phyloP scores from a whole-genome alignment of 805 yeast species.

The Pichia cephalocereana region DNA sequence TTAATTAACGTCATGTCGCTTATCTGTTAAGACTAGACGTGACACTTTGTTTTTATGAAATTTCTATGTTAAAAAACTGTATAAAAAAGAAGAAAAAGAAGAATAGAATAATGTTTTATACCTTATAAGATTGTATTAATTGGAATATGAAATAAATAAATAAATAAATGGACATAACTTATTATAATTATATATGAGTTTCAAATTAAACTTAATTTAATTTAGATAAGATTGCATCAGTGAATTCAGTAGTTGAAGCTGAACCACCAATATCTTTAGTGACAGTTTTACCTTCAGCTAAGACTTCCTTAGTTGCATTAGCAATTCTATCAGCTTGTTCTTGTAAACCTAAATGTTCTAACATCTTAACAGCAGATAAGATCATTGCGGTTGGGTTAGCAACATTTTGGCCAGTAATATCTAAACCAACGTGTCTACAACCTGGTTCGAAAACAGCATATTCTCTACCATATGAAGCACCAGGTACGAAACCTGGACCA shows the following conservation, averaged over 20 bases:
- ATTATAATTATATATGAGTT: neutral
- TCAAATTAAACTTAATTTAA: conserved; percentile 22
- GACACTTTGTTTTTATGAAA: too few relatives aligned
- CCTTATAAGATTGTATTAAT: too few relatives aligned
- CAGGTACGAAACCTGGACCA: conserved; percentile 98
- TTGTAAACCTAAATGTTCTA: conserved; percentile 91
- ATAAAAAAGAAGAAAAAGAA: too few relatives aligned
- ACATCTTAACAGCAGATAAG: conserved; percentile 80
- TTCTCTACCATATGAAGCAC: conserved; percentile 97
- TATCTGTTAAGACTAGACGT: too few relatives aligned
- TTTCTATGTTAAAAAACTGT: too few relatives aligned
- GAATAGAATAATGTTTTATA: too few relatives aligned
- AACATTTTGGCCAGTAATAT: conserved; percentile 85
- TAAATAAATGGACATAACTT: neutral
- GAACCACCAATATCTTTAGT: conserved; percentile 91
- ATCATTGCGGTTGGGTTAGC: conserved; percentile 99
- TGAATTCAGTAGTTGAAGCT: conserved; percentile 86
- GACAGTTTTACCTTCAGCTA: conserved; percentile 77
- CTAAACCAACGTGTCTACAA: conserved; percentile 98
- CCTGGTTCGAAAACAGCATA: conserved; percentile 99
- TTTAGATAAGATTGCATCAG: conserved; percentile 77
- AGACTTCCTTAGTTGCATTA: conserved; percentile 79
- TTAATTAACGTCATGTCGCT: too few relatives aligned
- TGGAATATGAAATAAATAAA: neutral
- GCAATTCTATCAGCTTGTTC: conserved; percentile 79